Conservation (phyloP, 257 asterid genomes). For the Solanum boliviense region DNA sequence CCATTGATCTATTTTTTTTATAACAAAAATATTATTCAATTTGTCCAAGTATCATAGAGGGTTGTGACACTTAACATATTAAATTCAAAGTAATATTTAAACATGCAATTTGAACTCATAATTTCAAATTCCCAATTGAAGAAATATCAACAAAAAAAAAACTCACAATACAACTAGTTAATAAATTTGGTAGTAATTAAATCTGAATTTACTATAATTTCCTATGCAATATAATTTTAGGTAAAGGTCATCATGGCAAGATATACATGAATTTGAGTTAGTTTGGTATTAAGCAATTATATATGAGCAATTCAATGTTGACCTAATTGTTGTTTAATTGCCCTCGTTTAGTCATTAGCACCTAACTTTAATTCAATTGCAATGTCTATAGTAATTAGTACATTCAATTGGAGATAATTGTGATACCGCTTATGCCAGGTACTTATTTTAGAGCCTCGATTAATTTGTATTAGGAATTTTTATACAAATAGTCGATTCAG, state of each 20-base stretch:
- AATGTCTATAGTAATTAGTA: background rate
- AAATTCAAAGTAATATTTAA: too few species aligned
- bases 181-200: background rate
- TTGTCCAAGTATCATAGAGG: background rate
- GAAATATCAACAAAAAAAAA: background rate
- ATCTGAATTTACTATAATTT: background rate
- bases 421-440: background rate
- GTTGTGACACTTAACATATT: background rate
- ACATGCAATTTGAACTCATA: background rate
- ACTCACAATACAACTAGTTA: background rate
- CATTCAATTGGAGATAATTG: background rate
- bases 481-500: background rate
- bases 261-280: background rate
- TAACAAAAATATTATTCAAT: background rate
- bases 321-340: background rate
- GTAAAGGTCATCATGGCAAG: background rate
- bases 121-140: background rate
- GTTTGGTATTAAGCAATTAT: background rate
- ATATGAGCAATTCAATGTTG: background rate
- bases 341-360: background rate
- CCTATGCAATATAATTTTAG: background rate
- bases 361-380: background rate
- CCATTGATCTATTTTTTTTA: too few species aligned
- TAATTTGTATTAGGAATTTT: background rate
- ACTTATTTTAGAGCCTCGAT: background rate